Base-by-base conservation (phyloP, 2,329 filamentous ascomycete species). In the Cordyceps sp. region DNA sequence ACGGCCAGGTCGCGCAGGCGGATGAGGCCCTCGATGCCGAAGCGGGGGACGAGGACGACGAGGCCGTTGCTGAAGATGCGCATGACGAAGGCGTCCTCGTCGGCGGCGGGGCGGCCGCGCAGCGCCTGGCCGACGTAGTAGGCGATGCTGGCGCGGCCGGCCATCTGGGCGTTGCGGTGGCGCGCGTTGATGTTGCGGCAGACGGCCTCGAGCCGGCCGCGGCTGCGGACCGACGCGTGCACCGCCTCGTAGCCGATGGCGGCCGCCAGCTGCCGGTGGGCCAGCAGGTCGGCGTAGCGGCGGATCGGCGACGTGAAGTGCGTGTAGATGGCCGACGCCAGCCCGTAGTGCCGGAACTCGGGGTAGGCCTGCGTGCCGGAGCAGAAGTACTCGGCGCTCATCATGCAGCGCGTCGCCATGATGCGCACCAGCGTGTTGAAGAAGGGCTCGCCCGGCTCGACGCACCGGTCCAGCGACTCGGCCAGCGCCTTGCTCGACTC, bases 391-490 rank as follows among this genome's bases (percentile, higher is more conserved):
- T 98, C 90, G 39, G 90, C 90, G 33, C 84, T 90, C 66, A 93
- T 93, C 90, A 98, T 98, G 69, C 90, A 98, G 16, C 90, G 78
- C 8, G 90, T 98, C 9, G 90, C 90, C 62, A 98, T 81, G 58
- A 98, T 93, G 50, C 90, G 83, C 44, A 98, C 78, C 17, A 98
- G 73, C 3, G 88, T 98, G 66, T 98, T 98, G 70, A 98, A 96
- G 63, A 94, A 98, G 19, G 88, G 84, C 45, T 96, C 82, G 9
- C 62, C 52, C 0, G 74, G 58, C 48, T 94, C 86, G 30, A 78
- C 66, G 52, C 90, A 98, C 22, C 58, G 62, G 54, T 98, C 90
- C 1, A 98, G 70, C 14, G 84, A 93, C 54, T 92, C 84, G 32
- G 92, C 90, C 12, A 98, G 70, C n/a, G 86, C 84, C 49, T 83